Evolutionary conservation across 805 yeast genomes (phyloP).

Genomic region (Yamadazyma laniorum): DNA sequence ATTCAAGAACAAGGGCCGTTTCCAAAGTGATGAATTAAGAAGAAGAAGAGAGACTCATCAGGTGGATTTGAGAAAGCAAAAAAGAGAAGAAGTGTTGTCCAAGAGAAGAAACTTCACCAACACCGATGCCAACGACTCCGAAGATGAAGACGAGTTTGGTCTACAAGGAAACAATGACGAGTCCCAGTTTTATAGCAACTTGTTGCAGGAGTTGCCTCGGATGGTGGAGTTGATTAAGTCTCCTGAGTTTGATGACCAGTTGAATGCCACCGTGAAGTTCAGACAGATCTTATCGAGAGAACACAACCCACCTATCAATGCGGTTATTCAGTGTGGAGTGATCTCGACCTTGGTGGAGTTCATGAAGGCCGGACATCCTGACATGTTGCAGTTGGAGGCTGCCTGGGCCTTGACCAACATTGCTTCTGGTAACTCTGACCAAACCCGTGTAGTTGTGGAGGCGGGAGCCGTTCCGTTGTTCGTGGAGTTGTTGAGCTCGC

Average conservation of each 20-base stretch:
- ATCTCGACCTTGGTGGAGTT: conserved; percentile 88
- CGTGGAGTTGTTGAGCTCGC: conserved; percentile 76
- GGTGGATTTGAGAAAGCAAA: conserved; percentile 93
- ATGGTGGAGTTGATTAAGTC: conserved; percentile 82
- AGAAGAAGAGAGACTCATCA: conserved; percentile 97
- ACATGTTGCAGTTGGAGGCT: conserved; percentile 91
- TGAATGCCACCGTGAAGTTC: conserved; percentile 87
- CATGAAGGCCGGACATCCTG: conserved; percentile 71
- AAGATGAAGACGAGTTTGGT: conserved; percentile 36
- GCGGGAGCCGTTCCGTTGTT: conserved; percentile 92
- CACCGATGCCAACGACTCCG: conserved; percentile 36
- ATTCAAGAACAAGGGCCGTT: conserved; percentile 91
- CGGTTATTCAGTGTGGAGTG: conserved; percentile 90
- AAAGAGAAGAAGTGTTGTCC: conserved; percentile 90
- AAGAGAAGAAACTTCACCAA: conserved; percentile 81
- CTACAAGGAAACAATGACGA: conserved; percentile 39
- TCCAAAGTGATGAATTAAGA: conserved; percentile 92
- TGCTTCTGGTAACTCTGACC: conserved; percentile 90
- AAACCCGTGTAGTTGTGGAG: conserved; percentile 87
- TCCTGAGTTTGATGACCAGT: conserved; percentile 71
- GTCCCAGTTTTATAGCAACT: conserved; percentile 37
- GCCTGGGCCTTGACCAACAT: conserved; percentile 99
- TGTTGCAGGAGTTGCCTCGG: conserved; percentile 67
- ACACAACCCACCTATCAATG: conserved; percentile 92
- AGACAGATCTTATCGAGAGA: conserved; percentile 92